Evolutionary conservation across 2,329 filamentous ascomycete genomes (phyloP).

Genomic region (Beauveria medogensis): DNA sequence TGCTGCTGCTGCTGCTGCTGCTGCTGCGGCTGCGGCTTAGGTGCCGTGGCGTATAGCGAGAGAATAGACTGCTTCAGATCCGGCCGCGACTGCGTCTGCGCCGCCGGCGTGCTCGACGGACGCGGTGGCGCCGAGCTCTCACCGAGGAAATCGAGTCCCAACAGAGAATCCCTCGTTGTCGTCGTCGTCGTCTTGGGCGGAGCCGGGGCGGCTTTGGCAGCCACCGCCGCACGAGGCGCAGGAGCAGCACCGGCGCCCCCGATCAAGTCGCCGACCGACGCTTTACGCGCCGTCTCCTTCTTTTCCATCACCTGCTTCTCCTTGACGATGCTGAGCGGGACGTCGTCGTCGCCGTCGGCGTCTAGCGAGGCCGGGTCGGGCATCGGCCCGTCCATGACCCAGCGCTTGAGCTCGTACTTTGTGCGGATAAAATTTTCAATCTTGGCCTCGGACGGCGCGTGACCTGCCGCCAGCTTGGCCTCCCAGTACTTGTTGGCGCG

Average conservation of each 20-base stretch:
- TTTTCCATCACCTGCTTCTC: constrained; percentile 58
- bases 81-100: constrained; percentile 64
- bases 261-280: constrained; percentile 65
- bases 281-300: constrained; percentile 49
- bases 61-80: constrained; percentile 97
- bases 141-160: constrained; percentile 90
- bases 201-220: constrained; percentile 43
- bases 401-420: constrained; percentile 97
- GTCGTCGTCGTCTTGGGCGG: constrained; percentile 62
- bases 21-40: constrained; percentile 60
- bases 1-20: constrained; percentile 41
- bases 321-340: constrained; percentile 53
- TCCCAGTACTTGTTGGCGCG: constrained; percentile 99
- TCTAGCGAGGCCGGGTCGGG: constrained; percentile 88
- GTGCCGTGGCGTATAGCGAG: constrained; percentile 81
- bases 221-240: constrained; percentile 56
- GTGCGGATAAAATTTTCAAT: constrained; percentile 99
- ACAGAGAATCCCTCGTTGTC: constrained; percentile 75
- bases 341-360: constrained; percentile 77
- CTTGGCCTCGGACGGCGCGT: constrained; percentile 91
- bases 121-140: constrained; percentile 63
- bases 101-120: constrained; percentile 71
- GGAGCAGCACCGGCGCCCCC: constrained; percentile 57
- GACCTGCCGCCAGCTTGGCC: constrained; percentile 80
- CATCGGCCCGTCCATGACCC: constrained; percentile 96